These are phyloP conservation scores for Stemphylium beticola DNA, from an alignment of 2,329 filamentous ascomycete species.

Conservation along the genomic window DNA sequence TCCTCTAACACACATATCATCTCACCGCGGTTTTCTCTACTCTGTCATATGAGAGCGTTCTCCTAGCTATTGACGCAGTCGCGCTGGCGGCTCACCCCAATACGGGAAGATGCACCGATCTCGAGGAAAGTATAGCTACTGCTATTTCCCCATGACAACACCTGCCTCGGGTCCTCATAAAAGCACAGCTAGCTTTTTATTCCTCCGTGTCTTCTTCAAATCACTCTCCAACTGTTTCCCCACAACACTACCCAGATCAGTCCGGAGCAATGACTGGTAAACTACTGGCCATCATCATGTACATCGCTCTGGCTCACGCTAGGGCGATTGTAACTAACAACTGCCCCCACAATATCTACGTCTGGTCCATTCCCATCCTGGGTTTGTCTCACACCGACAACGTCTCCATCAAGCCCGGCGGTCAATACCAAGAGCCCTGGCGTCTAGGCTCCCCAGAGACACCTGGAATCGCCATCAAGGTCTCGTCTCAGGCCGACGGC, in stretches of 20 bases:
- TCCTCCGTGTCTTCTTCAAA: conserved; percentile 4
- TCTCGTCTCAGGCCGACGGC: conserved; percentile 28
- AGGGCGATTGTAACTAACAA: conserved; percentile 39
- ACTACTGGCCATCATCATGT: conserved; percentile 19
- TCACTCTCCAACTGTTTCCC: conserved; percentile 14
- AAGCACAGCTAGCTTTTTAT: background rate
- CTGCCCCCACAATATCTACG: conserved; percentile 26
- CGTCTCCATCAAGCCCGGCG: conserved; percentile 23
- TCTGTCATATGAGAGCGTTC: background rate
- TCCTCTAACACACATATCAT: too few relatives aligned
- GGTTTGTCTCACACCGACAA: conserved; percentile 22
- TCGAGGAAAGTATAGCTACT: background rate
- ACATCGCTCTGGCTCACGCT: conserved; percentile 27
- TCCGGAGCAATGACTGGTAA: conserved; percentile 22
- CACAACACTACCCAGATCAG: conserved; percentile 11
- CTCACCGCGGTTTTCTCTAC: background rate
- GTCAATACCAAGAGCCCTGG: conserved; percentile 32
- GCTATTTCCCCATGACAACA: background rate
- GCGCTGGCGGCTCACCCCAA: too few relatives aligned
- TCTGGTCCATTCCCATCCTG: conserved; percentile 30
- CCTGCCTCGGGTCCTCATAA: conserved; percentile 5
- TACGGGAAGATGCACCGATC: too few relatives aligned
- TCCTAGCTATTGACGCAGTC: background rate
- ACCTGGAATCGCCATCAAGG: conserved; percentile 37
- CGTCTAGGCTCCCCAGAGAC: conserved; percentile 23